These are phyloP conservation scores for Hypoxylon cercidicola DNA, from an alignment of 495 filamentous ascomycete genomes.

Conservation along the genomic window DNA sequence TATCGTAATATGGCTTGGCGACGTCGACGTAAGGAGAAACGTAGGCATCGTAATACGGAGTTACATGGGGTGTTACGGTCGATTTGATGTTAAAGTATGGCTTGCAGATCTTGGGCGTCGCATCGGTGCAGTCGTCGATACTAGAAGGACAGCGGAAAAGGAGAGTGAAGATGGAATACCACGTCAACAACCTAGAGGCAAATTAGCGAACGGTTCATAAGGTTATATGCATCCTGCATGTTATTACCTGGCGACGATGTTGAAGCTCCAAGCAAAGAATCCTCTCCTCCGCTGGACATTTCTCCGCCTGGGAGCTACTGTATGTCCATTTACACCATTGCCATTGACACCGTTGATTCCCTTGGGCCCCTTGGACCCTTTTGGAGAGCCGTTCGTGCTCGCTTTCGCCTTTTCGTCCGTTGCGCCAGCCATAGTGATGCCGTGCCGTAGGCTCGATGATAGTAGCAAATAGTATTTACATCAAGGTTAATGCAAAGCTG, in stretches of 20 bases:
- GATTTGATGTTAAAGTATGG: constrained; percentile 79
- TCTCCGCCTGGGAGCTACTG: constrained; percentile 36
- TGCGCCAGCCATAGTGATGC: constrained; percentile 25
- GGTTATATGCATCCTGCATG: background rate
- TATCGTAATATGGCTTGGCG: constrained; percentile 76
- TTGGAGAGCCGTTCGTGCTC: constrained; percentile 46
- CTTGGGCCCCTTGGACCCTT: constrained; percentile 37
- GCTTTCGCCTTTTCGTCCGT: constrained; percentile 27
- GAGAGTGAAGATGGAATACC: constrained; percentile 84
- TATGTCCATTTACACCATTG: constrained; percentile 50
- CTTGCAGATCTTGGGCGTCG: constrained; percentile 83
- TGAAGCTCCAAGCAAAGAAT: constrained; percentile 63
- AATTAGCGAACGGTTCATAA: constrained; percentile 14
- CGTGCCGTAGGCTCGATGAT: constrained; percentile 7
- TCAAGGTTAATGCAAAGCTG: constrained; percentile 8
- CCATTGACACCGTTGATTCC: constrained; percentile 41
- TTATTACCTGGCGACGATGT: constrained; percentile 69
- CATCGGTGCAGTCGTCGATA: constrained; percentile 69
- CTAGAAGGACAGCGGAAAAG: constrained; percentile 84
- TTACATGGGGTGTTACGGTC: constrained; percentile 75
- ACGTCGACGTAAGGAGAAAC: constrained; percentile 83
- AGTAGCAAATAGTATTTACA: constrained; percentile 19
- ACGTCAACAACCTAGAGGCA: constrained; percentile 73
- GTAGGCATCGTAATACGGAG: constrained; percentile 89
- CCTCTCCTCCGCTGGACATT: constrained; percentile 46